A percentile compares a stretch with the other conserved stretches of the same genome.
Conservation (phyloP, 306 rosid genomes). For the Dalbergia cultrata region DNA sequence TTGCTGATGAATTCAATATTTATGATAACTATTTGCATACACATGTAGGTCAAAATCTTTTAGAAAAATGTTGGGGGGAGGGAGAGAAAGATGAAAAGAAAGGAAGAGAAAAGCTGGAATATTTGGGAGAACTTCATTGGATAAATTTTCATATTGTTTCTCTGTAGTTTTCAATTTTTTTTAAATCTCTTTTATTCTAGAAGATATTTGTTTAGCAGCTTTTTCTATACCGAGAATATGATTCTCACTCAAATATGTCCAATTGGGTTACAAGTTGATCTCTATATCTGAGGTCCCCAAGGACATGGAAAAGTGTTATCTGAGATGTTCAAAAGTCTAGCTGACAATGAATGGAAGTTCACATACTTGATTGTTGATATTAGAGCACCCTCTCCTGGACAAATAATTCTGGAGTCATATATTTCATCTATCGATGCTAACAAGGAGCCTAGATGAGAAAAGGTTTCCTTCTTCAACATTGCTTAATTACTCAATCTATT, state of each 20-base stretch:
- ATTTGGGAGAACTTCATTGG: slow-evolving; percentile 8
- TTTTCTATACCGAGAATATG: too few relatives aligned
- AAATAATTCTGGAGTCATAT: slow-evolving; percentile 88
- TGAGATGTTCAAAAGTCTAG: slow-evolving; percentile 86
- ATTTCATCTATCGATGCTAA: slow-evolving; percentile 63
- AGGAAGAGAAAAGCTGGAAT: slow-evolving; percentile 12
- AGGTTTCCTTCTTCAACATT: slow-evolving; percentile 55
- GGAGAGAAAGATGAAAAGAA: not conserved
- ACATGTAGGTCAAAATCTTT: not conserved
- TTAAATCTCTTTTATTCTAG: too few relatives aligned
- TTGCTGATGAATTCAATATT: not conserved
- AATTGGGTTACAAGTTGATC: too few relatives aligned
- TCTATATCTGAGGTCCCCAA: too few relatives aligned
- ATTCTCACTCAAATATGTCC: too few relatives aligned
- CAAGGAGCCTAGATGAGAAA: slow-evolving; percentile 43
- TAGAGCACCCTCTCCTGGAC: slow-evolving; percentile 77
- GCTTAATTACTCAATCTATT: slow-evolving; percentile 39
- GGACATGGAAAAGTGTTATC: slow-evolving; percentile 87
- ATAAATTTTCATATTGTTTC: not conserved
- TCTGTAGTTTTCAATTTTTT: too few relatives aligned
- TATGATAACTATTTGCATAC: not conserved
- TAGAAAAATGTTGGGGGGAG: not conserved
- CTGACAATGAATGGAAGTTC: slow-evolving; percentile 82
- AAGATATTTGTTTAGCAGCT: too few relatives aligned
- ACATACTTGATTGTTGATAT: slow-evolving; percentile 89